phyloP scores from a whole-genome alignment of 208 protist genomes.

The Trypanosomatidae sp. region DNA sequence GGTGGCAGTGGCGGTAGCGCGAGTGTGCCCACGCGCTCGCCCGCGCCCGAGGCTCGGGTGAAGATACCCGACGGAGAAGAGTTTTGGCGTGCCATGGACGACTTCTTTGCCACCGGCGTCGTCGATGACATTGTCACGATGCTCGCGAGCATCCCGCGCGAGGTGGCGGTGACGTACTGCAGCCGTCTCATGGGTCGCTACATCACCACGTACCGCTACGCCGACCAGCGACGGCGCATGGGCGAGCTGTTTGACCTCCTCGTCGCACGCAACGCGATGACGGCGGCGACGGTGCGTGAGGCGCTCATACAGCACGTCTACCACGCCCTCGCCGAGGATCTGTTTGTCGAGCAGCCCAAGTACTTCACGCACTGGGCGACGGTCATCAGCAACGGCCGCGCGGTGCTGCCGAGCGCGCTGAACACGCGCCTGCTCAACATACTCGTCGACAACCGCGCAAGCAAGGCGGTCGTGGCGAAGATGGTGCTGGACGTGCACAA shows the following conservation, averaged over 20 bases:
- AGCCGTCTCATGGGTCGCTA: conserved; percentile 45
- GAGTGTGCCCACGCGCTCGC: background rate
- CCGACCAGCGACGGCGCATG: conserved; percentile 44
- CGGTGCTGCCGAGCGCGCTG: conserved; percentile 41
- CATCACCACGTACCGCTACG: conserved; percentile 54
- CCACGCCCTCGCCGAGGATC: conserved; percentile 38
- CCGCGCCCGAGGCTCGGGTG: conserved; percentile 1
- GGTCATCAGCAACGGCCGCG: conserved; percentile 43
- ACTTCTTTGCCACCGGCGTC: conserved; percentile 52
- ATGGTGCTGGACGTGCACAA: conserved; percentile 35
- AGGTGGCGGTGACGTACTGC: conserved; percentile 35
- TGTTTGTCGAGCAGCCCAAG: conserved; percentile 52
- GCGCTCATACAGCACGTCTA: conserved; percentile 47
- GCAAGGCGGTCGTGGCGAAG: conserved; percentile 16
- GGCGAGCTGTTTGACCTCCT: conserved; percentile 69
- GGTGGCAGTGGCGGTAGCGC: too few relatives aligned
- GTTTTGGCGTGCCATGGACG: conserved; percentile 66
- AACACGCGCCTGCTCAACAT: conserved; percentile 65
- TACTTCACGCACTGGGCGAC: conserved; percentile 71
- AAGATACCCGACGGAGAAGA: conserved; percentile 43
- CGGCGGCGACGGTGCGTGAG: conserved; percentile 19
- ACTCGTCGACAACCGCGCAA: conserved; percentile 34
- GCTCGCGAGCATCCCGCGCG: conserved; percentile 19
- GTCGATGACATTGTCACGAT: conserved; percentile 37
- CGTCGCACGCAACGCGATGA: conserved; percentile 21